phyloP scores from a whole-genome alignment of 2,329 filamentous ascomycete genomes.

The Fusarium circinatum region DNA sequence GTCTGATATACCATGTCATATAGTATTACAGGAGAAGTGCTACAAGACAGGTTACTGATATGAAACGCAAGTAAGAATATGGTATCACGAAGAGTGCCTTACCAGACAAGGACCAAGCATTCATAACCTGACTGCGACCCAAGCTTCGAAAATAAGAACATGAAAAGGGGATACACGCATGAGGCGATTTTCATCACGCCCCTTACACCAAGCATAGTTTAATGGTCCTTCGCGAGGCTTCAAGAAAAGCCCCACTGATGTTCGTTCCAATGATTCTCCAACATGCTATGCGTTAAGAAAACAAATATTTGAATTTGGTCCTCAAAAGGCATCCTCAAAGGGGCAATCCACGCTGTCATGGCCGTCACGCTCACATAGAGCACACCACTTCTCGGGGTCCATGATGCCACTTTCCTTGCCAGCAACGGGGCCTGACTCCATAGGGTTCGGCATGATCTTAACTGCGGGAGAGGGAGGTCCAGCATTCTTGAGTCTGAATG shows the following conservation, averaged over 20 bases:
- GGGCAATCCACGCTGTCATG: slow-evolving; percentile 97
- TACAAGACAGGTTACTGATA: slow-evolving; percentile 18
- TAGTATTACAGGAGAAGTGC: slow-evolving; percentile 36
- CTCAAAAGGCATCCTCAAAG: slow-evolving; percentile 81
- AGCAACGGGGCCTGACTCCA: slow-evolving; percentile 75
- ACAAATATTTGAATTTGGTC: slow-evolving; percentile 1
- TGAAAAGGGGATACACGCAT: slow-evolving; percentile 30
- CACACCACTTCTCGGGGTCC: slow-evolving; percentile 94
- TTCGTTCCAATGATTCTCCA: slow-evolving; percentile 22
- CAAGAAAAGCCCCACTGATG: slow-evolving; percentile 29
- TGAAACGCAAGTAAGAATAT: slow-evolving; percentile 43
- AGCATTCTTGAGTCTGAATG: slow-evolving; percentile 59
- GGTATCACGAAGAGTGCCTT: slow-evolving; percentile 50
- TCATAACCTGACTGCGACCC: slow-evolving; percentile 28
- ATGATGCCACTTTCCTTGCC: slow-evolving; percentile 82
- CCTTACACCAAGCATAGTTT: slow-evolving; percentile 38
- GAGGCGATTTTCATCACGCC: slow-evolving; percentile 44
- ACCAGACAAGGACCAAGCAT: slow-evolving; percentile 43
- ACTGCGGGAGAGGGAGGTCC: slow-evolving; percentile 52
- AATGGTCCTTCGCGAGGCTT: slow-evolving; percentile 15
- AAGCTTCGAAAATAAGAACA: slow-evolving; percentile 25
- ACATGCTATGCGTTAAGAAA: slow-evolving; percentile 16
- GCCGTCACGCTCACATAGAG: slow-evolving; percentile 93
- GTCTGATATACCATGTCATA: slow-evolving; percentile 23
- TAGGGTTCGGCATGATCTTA: slow-evolving; percentile 67